These are phyloP conservation scores for Talaromyces rugulosus DNA, from an alignment of 2,329 filamentous ascomycete genomes.

Conservation along the genomic window DNA sequence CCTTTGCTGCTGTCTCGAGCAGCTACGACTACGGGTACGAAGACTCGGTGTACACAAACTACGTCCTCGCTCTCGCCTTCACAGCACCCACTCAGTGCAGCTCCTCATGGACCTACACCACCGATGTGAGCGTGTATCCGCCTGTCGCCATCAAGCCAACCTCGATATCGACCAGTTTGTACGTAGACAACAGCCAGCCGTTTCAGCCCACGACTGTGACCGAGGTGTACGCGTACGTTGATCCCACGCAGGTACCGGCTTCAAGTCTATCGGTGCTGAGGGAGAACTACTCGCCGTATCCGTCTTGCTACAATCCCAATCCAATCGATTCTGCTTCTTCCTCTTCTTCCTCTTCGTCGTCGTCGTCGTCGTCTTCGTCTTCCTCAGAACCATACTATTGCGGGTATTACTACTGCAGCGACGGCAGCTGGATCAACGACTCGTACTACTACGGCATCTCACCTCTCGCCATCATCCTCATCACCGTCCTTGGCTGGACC, in stretches of 20 bases:
- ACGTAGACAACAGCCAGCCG: conserved; percentile 17
- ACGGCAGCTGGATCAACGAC: conserved; percentile 21
- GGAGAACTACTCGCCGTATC: conserved; percentile 9
- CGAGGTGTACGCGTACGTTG: conserved; percentile 22
- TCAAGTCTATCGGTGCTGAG: conserved; percentile 19
- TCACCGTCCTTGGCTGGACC: conserved; percentile 24
- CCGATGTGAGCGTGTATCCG: conserved; percentile 17
- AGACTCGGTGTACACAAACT: conserved; percentile 17
- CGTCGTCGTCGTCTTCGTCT: conserved; percentile 8
- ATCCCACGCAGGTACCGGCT: conserved; percentile 26
- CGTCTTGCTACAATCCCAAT: conserved; percentile 8
- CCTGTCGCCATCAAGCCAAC: conserved; percentile 17
- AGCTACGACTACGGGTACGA: conserved; percentile 3
- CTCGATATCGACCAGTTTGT: conserved; percentile 18
- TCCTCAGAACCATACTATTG: neutral
- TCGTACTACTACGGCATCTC: conserved; percentile 19
- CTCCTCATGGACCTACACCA: conserved; percentile 24
- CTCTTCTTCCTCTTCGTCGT: neutral
- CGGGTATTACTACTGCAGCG: conserved; percentile 4
- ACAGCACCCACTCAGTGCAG: conserved; percentile 25
- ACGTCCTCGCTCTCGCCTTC: conserved; percentile 24
- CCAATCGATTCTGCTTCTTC: conserved; percentile 4
- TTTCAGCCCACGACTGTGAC: conserved; percentile 25
- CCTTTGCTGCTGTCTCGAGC: conserved; percentile 14
- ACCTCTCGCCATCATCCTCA: conserved; percentile 22